These are phyloP conservation scores for Strobilomyces confusus DNA, from an alignment of 768 basidiomycete genomes.

Conservation along the genomic window DNA sequence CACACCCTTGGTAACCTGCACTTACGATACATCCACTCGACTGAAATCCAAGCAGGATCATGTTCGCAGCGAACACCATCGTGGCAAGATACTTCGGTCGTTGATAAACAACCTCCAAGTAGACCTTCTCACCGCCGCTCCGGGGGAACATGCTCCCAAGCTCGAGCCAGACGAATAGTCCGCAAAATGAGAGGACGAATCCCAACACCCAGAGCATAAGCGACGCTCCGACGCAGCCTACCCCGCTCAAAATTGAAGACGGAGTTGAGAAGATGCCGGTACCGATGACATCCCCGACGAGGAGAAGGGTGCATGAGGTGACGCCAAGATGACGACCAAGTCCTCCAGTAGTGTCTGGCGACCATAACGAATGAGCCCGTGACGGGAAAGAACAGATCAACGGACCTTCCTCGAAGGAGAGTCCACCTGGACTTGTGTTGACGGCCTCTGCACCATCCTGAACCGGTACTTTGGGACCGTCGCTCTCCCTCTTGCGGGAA, in stretches of 20 bases:
- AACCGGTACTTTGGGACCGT: neutral
- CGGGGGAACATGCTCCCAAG: slow-evolving; percentile 62
- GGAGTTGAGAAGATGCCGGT: slow-evolving; percentile 64
- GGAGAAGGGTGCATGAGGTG: slow-evolving; percentile 53
- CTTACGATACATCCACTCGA: slow-evolving; percentile 45
- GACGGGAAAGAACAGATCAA: neutral
- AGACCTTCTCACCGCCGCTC: slow-evolving; percentile 61
- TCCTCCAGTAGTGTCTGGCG: slow-evolving; percentile 45
- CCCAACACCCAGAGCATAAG: slow-evolving; percentile 63
- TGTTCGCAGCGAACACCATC: slow-evolving; percentile 44
- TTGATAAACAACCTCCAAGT: slow-evolving; percentile 52
- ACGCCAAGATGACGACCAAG: slow-evolving; percentile 57
- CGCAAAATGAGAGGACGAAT: slow-evolving; percentile 53
- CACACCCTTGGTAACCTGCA: neutral
- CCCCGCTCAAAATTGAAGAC: slow-evolving; percentile 52
- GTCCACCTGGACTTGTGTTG: slow-evolving; percentile 36
- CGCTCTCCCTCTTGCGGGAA: neutral
- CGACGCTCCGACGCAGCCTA: slow-evolving; percentile 55
- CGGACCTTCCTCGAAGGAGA: slow-evolving; percentile 49
- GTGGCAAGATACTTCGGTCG: slow-evolving; percentile 46
- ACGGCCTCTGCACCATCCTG: slow-evolving; percentile 5
- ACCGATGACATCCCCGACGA: slow-evolving; percentile 55
- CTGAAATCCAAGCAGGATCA: slow-evolving; percentile 43
- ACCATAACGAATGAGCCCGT: neutral
- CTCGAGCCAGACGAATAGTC: slow-evolving; percentile 60